Percentiles rank a stretch among this genome's conserved stretches.
These are phyloP conservation scores for Auricularia heimuer DNA, from an alignment of 768 basidiomycete genomes.

Conservation along the genomic window DNA sequence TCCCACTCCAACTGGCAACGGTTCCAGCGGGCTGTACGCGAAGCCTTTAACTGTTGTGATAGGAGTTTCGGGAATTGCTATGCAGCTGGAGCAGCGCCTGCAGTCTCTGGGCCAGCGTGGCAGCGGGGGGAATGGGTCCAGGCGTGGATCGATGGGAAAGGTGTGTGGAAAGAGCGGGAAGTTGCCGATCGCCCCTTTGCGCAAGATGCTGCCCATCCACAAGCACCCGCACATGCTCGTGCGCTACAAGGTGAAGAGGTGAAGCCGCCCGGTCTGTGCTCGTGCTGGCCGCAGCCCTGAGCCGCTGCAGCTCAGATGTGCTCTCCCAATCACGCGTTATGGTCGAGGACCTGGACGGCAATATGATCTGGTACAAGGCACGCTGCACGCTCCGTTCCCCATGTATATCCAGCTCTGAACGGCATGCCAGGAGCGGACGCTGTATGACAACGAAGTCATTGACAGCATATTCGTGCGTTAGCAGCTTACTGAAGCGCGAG, in stretches of 20 bases:
- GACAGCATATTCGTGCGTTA: constrained; percentile 59
- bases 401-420: background rate
- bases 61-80: too few species aligned
- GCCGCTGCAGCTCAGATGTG: background rate
- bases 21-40: too few species aligned
- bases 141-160: background rate
- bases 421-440: constrained; percentile 52
- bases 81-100: too few species aligned
- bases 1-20: too few species aligned
- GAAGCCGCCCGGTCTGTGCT: background rate
- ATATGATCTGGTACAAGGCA: background rate
- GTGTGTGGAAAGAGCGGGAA: background rate
- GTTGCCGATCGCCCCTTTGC: background rate
- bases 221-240: background rate
- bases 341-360: background rate
- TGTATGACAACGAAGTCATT: constrained; percentile 64
- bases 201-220: background rate
- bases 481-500: background rate
- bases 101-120: too few species aligned
- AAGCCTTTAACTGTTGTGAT: too few species aligned
- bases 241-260: constrained; percentile 2
- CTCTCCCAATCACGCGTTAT: background rate
- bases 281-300: background rate
- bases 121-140: too few species aligned
- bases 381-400: background rate